Percentiles rank a stretch among this genome's conserved stretches.
These are phyloP conservation scores for Leishmania guyanensis DNA, from an alignment of 208 protist genomes.

Conservation along the genomic window DNA sequence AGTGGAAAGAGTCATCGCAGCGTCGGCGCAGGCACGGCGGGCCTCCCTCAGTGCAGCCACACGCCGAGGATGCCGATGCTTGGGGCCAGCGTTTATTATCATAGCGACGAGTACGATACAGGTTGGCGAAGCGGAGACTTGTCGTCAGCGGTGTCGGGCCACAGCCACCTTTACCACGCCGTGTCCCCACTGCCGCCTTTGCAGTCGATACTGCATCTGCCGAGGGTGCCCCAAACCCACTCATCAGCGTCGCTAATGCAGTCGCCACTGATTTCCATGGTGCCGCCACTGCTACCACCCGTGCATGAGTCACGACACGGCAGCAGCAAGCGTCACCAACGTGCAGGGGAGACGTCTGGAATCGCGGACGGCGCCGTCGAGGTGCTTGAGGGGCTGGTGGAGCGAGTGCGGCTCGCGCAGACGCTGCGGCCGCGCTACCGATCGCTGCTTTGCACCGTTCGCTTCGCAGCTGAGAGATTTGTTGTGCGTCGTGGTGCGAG, in stretches of 20 bases:
- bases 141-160: not conserved
- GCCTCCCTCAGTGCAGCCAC: not conserved
- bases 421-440: constrained; percentile 33
- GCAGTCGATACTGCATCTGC: not conserved
- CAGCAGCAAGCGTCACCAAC: constrained; percentile 10
- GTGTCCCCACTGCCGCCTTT: not conserved
- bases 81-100: not conserved
- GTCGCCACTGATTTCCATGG: not conserved
- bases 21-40: not conserved
- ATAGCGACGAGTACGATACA: not conserved
- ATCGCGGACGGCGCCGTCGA: constrained; percentile 16
- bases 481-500: constrained; percentile 29
- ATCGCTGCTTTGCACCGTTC: constrained; percentile 19
- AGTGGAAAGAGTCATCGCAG: not conserved
- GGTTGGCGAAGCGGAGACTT: not conserved
- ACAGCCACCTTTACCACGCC: not conserved
- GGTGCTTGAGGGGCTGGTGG: constrained; percentile 25
- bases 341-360: not conserved
- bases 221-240: not conserved
- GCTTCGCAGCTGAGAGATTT: constrained; percentile 29
- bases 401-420: constrained; percentile 32
- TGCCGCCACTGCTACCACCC: not conserved
- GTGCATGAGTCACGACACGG: constrained; percentile 14
- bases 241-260: not conserved
- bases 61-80: constrained; percentile 3